phyloP scores from a whole-genome alignment of 2,329 filamentous ascomycete genomes.

The Eutypa lata region DNA sequence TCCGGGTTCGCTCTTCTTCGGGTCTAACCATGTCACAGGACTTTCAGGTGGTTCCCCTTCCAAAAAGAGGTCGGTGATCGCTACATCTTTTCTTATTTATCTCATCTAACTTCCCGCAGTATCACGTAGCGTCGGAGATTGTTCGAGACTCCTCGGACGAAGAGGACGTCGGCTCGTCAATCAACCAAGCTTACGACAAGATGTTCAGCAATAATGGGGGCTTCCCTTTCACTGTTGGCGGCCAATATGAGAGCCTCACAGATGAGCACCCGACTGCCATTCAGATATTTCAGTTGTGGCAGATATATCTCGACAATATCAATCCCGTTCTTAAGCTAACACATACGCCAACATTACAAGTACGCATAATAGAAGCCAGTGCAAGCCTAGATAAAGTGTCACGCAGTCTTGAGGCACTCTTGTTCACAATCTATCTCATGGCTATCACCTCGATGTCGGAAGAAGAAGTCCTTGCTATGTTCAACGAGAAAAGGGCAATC shows the following conservation, averaged over 20 bases:
- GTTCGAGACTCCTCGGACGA: constrained; percentile 55
- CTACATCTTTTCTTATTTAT: constrained; percentile 1
- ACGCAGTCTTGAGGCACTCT: constrained; percentile 60
- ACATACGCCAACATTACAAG: constrained; percentile 63
- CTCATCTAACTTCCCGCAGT: constrained; percentile 34
- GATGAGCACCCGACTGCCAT: constrained; percentile 51
- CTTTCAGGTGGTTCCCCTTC: constrained; percentile 49
- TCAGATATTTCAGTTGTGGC: constrained; percentile 65
- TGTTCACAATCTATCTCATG: constrained; percentile 64
- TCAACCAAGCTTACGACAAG: constrained; percentile 57
- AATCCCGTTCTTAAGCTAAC: constrained; percentile 67
- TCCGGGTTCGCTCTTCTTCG: neutral
- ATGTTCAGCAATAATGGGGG: constrained; percentile 56
- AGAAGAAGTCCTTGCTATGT: constrained; percentile 46
- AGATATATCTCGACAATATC: constrained; percentile 67
- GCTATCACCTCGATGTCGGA: constrained; percentile 58
- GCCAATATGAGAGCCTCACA: constrained; percentile 39
- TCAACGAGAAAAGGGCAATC: constrained; percentile 50
- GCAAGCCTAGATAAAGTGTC: constrained; percentile 52
- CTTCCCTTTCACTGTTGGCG: constrained; percentile 56
- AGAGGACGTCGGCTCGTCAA: constrained; percentile 48
- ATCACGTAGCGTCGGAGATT: constrained; percentile 46
- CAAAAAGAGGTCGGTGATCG: constrained; percentile 45
- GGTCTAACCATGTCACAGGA: constrained; percentile 16
- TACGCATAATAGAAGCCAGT: constrained; percentile 60